Evolutionary conservation across 2,329 filamentous ascomycete genomes (phyloP).

Genomic region (Magnaporthiopsis rhizophila): DNA sequence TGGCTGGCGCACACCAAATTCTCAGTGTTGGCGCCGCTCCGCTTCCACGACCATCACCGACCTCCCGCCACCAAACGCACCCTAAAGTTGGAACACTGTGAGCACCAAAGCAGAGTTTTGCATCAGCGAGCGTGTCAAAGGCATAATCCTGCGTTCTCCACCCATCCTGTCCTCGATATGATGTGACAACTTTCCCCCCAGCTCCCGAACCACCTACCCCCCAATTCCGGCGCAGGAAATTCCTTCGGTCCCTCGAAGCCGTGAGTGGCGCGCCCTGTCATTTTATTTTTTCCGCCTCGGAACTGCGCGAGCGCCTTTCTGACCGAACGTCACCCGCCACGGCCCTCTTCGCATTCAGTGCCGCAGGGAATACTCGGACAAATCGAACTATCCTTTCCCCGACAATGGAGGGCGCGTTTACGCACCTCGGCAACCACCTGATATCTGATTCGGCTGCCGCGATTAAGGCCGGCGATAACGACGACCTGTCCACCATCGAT

Average conservation of each 20-base stretch:
- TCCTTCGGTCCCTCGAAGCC: slow-evolving; percentile 12
- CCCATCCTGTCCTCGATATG: slow-evolving; percentile 2
- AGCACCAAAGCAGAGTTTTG: neutral
- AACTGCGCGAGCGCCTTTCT: neutral
- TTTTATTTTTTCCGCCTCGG: neutral
- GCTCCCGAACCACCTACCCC: neutral
- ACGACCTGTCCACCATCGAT: slow-evolving; percentile 63
- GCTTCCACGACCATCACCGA: neutral
- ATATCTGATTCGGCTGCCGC: slow-evolving; percentile 76
- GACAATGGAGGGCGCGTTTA: slow-evolving; percentile 80
- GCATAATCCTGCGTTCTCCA: neutral
- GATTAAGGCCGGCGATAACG: slow-evolving; percentile 79
- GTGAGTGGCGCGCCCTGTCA: neutral
- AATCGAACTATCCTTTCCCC: slow-evolving; percentile 6
- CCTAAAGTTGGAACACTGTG: neutral
- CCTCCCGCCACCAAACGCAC: neutral
- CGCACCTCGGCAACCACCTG: slow-evolving; percentile 77
- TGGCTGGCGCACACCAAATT: neutral
- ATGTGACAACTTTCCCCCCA: slow-evolving; percentile 7
- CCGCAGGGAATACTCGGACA: neutral
- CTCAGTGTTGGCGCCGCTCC: neutral
- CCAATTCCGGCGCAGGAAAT: neutral
- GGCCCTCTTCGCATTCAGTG: neutral
- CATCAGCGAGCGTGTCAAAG: neutral
- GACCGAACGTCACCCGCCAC: neutral